Evolutionary conservation across 345 rosid species (phyloP), one percentile per base, ranked within the genome.

Genomic region (Moricandia arvensis): DNA sequence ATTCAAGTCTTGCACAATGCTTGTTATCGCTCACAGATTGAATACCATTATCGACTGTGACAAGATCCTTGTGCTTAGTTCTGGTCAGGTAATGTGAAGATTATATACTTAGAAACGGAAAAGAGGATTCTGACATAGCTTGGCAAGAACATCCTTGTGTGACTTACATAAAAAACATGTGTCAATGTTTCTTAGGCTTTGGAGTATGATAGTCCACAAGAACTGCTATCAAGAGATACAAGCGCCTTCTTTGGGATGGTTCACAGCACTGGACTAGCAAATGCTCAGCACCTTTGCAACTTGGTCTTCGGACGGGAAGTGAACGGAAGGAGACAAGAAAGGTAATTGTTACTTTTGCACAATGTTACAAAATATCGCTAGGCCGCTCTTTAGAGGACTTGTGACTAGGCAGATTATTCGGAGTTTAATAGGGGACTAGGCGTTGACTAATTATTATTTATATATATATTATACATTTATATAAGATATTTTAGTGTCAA

Each of bases 11-110:
- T 92, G 99, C 80, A 83, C 96, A 37, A 92, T 95, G 97, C 86
- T 92, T 33, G 81, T 90, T n/a, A 95, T 95, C 18, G 99, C 99
- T 58, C 97, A 92, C 76, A 86, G 97, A 59, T 86, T 90, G 65
- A 92, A 92, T 75, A 95, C 97, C 31, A 88, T 89, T 68, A 87
- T 95, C 6, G 97, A 92, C 78, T 85, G 89, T 71, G 96, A 89
- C 72, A 80, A 88, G 63, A 83, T 95, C 76, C 91, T 92, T 59
- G 87, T 95, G 67, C 97, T 95, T 21, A 87, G 87, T 81, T 88
- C 91, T 71, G 97, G 99, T 72, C 81, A 78, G 96, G 97, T 92
- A 88, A 71, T 37, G 78, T 49, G 26, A 21, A 18, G 59, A 8
- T 26, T 13, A 16, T 31, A n/a, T 6, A 13, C 16, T 62, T n/a